These are phyloP conservation scores for Leccinum colubrinum DNA, from an alignment of 1,284 basidiomycete genomes.

Conservation along the genomic window DNA sequence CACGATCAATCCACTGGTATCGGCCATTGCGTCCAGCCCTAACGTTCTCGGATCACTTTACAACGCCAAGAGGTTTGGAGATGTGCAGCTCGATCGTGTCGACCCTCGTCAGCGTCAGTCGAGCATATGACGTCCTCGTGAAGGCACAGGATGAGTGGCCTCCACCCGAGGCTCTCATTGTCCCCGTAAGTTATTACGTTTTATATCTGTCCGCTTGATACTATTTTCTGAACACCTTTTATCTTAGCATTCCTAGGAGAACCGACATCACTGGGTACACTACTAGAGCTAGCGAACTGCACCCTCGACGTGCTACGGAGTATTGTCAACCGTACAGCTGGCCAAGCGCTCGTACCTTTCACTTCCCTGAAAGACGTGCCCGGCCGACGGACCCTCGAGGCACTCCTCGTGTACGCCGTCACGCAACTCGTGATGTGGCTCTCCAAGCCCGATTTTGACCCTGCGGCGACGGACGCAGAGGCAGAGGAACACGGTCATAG, in stretches of 20 bases:
- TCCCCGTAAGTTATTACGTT: slow-evolving; percentile 58
- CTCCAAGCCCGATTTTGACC: slow-evolving; percentile 63
- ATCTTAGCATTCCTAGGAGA: slow-evolving; percentile 70
- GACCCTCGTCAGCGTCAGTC: slow-evolving; percentile 70
- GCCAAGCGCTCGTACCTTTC: slow-evolving; percentile 47
- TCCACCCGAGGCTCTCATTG: slow-evolving; percentile 60
- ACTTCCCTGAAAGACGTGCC: slow-evolving; percentile 40
- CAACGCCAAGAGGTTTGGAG: slow-evolving; percentile 60
- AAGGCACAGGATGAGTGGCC: slow-evolving; percentile 72
- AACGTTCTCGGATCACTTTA: slow-evolving; percentile 60
- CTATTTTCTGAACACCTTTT: not conserved
- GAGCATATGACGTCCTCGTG: slow-evolving; percentile 66
- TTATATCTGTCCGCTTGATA: not conserved
- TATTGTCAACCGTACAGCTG: slow-evolving; percentile 54
- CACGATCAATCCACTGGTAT: slow-evolving; percentile 73
- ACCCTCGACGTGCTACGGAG: slow-evolving; percentile 67
- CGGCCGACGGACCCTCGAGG: slow-evolving; percentile 64
- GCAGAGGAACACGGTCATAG: slow-evolving; percentile 34
- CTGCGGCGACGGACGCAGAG: slow-evolving; percentile 37
- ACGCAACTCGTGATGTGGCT: slow-evolving; percentile 80
- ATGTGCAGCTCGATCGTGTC: slow-evolving; percentile 72
- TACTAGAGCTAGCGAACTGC: slow-evolving; percentile 73
- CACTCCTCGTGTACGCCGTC: slow-evolving; percentile 67
- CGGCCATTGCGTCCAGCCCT: slow-evolving; percentile 60
- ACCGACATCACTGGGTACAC: slow-evolving; percentile 74